These are phyloP conservation scores for Apiospora arundinis DNA, from an alignment of 2,329 filamentous ascomycete species.

Conservation along the genomic window DNA sequence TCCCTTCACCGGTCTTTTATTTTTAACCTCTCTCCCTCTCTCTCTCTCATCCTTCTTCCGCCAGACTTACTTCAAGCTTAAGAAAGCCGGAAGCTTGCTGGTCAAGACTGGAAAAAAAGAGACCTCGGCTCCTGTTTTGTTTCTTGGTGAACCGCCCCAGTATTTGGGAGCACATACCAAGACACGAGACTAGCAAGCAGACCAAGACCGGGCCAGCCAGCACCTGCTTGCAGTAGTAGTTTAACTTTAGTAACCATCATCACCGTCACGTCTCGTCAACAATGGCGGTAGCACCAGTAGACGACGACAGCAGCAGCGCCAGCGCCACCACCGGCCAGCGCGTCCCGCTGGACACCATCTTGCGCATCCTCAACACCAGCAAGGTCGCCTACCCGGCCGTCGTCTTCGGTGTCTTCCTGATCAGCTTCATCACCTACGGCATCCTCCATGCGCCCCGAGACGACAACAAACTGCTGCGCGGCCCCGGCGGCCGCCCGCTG, in stretches of 20 bases:
- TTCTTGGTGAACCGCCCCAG: neutral
- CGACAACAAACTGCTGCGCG: constrained; percentile 20
- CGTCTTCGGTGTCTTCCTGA: constrained; percentile 19
- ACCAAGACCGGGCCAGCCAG: neutral
- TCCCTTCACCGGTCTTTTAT: neutral
- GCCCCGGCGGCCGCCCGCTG: constrained; percentile 20
- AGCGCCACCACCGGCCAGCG: neutral
- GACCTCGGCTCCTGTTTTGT: neutral
- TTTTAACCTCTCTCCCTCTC: neutral
- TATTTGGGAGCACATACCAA: constrained; percentile 16
- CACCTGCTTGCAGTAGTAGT: neutral
- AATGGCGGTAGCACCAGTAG: neutral
- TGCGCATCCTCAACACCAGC: constrained; percentile 10
- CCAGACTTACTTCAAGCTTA: neutral
- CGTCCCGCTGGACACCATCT: constrained; percentile 10
- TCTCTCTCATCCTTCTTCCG: neutral
- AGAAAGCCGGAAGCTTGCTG: constrained; percentile 9
- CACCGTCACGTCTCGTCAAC: neutral
- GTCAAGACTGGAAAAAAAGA: neutral
- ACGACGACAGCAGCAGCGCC: neutral
- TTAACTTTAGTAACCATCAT: neutral
- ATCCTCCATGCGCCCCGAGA: constrained; percentile 21
- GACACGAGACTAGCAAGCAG: neutral
- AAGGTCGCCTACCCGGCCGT: constrained; percentile 19
- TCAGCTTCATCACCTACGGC: constrained; percentile 9